Conservation (phyloP, 441 rosid species). For the Populus hybrid region DNA sequence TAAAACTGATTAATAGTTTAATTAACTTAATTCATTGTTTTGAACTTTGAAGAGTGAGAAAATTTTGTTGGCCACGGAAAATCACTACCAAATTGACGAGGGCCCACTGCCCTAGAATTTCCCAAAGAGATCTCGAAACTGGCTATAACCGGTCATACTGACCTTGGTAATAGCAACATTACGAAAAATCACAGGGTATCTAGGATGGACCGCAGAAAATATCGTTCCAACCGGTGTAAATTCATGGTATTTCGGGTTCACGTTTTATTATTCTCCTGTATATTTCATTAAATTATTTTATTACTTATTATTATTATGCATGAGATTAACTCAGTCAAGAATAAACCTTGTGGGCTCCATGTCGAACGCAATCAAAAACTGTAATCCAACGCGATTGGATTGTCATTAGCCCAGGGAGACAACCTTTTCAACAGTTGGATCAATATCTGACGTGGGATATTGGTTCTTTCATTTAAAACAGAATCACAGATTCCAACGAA, state of each 20-base stretch:
- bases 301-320: not conserved
- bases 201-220: slow-evolving; percentile 51
- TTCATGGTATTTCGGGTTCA: slow-evolving; percentile 44
- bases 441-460: slow-evolving; percentile 40
- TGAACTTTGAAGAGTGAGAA: slow-evolving; percentile 23
- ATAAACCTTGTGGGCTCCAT: slow-evolving; percentile 29
- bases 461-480: slow-evolving; percentile 12
- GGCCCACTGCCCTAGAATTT: slow-evolving; percentile 25
- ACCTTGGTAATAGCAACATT: slow-evolving; percentile 49
- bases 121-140: slow-evolving; percentile 46
- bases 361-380: slow-evolving; percentile 8
- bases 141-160: slow-evolving; percentile 38
- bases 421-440: slow-evolving; percentile 38
- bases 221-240: slow-evolving; percentile 62
- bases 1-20: slow-evolving; percentile 12
- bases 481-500: slow-evolving; percentile 26
- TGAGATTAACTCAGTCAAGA: slow-evolving; percentile 11
- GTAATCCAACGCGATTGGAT: slow-evolving; percentile 39
- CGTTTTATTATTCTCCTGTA: slow-evolving; percentile 32
- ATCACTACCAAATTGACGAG: slow-evolving; percentile 38
- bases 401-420: slow-evolving; percentile 6
- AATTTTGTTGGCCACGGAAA: slow-evolving; percentile 50
- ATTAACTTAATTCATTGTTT: not conserved
- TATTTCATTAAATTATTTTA: not conserved
- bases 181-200: slow-evolving; percentile 61